Evolutionary conservation across 2,329 filamentous ascomycete species (phyloP), one percentile per base, ranked within the genome.

Genomic region (Chaetomium strumarium): DNA sequence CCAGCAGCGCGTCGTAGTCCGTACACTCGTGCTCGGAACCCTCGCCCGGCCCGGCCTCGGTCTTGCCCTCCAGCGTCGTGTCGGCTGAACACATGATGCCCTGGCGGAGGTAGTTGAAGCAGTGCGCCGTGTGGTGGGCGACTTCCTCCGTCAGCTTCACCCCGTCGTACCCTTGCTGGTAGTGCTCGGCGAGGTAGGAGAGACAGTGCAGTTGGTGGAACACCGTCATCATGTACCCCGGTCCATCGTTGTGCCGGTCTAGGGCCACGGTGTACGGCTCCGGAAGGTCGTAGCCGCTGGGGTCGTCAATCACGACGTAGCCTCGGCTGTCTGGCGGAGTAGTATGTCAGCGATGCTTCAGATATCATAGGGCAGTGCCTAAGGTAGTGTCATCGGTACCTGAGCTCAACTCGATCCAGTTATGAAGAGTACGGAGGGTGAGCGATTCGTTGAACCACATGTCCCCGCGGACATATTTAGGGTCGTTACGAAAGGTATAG

Each of bases 171-270:
- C 68, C 68, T n/a, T 61, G 61, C 49, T 68, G 66, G 56, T 64
- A 68, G 49, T 66, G 65, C 58, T 63, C 60, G 14, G 66, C 64
- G 45, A 67, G 37, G 46, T 68, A 70, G 11, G 67, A 71, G 14
- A 70, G 58, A 53, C 69, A 72, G 51, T 72, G 68, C 0, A 72
- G 63, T 50, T 72, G 69, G 57, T 71, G 69, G 59, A 70, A 72
- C 14, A 68, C 68, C 20, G 67, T 61, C 60, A 67, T 64, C 66
- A 71, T 70, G 54, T 67, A 71, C 8, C 66, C 67, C 0, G 68
- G 67, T 11, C 68, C 68, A 49, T 69, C 64, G 1, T 55, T 48
- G 16, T 61, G 59, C 14, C 62, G 64, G 56, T 66, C 62, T 1
- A 70, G 42, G 1, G 61, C 55, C 5, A 67, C 59, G 5, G 55